These are phyloP conservation scores for Daldinia sp. DNA, from an alignment of 2,329 filamentous ascomycete genomes.

Conservation along the genomic window DNA sequence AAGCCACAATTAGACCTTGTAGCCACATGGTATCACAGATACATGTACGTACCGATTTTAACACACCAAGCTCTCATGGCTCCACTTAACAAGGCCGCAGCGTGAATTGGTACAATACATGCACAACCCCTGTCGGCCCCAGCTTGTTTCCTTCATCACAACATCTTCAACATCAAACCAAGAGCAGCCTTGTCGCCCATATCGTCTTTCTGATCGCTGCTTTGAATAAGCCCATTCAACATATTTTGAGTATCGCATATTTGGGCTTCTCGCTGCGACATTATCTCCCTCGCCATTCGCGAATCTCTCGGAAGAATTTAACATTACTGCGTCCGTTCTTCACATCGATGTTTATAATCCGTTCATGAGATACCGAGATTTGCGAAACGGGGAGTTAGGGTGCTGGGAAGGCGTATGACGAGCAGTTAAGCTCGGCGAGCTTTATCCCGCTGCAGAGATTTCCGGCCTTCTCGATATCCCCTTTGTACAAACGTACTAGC, in stretches of 20 bases:
- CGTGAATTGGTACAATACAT: not conserved
- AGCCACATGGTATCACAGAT: not conserved
- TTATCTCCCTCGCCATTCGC: not conserved
- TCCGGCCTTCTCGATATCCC: not conserved
- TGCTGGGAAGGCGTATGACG: not conserved
- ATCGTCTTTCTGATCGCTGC: not conserved
- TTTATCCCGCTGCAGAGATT: not conserved
- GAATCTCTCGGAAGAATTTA: not conserved
- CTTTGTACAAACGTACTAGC: not conserved
- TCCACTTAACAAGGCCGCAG: not conserved
- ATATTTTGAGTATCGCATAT: slow-evolving; percentile 6
- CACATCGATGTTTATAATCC: not conserved
- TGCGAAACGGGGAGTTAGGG: not conserved
- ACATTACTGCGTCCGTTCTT: not conserved
- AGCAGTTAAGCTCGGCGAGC: not conserved
- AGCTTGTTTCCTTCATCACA: slow-evolving; percentile 3
- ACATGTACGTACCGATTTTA: not conserved
- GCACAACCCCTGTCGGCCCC: not conserved
- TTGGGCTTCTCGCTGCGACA: not conserved
- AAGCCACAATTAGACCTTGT: slow-evolving; percentile 1
- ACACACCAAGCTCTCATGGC: not conserved
- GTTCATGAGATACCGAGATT: not conserved
- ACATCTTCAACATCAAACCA: slow-evolving; percentile 10
- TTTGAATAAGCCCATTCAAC: slow-evolving; percentile 1
- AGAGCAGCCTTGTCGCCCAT: not conserved